These are phyloP conservation scores for Novymonas esmeraldas DNA, from an alignment of 208 protist species.

Conservation along the genomic window DNA sequence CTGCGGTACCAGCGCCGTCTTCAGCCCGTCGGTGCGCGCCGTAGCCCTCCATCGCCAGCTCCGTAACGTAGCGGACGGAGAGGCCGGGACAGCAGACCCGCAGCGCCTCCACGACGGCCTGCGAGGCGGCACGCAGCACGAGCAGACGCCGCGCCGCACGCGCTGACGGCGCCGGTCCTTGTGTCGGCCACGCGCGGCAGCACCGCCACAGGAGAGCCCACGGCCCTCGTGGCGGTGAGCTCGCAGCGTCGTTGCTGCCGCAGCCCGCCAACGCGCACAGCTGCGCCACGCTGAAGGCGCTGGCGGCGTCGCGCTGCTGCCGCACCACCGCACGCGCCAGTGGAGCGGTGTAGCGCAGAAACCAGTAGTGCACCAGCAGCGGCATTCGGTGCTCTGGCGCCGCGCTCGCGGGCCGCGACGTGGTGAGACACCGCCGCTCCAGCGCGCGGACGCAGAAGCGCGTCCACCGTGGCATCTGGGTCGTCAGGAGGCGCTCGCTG, in stretches of 20 bases:
- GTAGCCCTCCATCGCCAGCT: slow-evolving; percentile 17
- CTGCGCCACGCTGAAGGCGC: slow-evolving; percentile 16
- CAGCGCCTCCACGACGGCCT: slow-evolving; percentile 13
- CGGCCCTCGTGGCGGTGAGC: neutral
- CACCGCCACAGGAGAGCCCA: neutral
- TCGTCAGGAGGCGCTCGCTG: slow-evolving; percentile 26
- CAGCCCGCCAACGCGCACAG: slow-evolving; percentile 12
- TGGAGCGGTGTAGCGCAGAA: slow-evolving; percentile 26
- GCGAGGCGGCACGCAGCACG: slow-evolving; percentile 18
- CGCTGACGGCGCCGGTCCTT: too few species aligned
- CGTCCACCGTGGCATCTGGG: slow-evolving; percentile 18
- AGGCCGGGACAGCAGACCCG: slow-evolving; percentile 28
- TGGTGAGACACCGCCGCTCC: neutral
- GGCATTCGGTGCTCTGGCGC: neutral
- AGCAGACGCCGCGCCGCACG: slow-evolving; percentile 23
- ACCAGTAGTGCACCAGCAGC: slow-evolving; percentile 32
- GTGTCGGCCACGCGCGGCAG: too few species aligned
- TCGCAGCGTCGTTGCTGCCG: neutral
- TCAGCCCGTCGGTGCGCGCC: neutral
- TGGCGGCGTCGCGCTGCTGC: slow-evolving; percentile 15
- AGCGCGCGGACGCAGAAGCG: slow-evolving; percentile 5
- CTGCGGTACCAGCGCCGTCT: slow-evolving; percentile 4
- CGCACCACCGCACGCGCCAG: slow-evolving; percentile 10
- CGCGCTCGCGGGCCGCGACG: neutral
- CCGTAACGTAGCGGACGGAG: slow-evolving; percentile 21